phyloP scores from a whole-genome alignment of 2,329 filamentous ascomycete species.

The Cordyceps sp. region DNA sequence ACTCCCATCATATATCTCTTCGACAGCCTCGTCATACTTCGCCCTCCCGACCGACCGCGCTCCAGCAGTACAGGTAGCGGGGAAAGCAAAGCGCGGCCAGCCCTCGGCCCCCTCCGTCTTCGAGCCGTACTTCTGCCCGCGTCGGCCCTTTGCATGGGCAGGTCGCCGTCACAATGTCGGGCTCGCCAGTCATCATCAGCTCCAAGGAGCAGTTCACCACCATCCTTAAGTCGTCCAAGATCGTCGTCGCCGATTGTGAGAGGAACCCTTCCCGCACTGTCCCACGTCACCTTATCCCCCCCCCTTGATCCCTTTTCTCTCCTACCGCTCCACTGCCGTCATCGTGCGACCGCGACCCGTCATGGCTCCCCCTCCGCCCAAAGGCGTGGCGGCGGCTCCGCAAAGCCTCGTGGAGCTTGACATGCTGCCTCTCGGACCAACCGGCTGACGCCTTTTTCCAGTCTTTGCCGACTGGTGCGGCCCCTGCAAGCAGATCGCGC shows the following conservation, averaged over 20 bases:
- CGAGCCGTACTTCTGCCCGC: too few relatives aligned
- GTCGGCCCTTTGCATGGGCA: not conserved
- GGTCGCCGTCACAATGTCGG: slow-evolving; percentile 11
- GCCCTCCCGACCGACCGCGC: too few relatives aligned
- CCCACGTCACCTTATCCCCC: too few relatives aligned
- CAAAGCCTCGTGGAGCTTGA: not conserved
- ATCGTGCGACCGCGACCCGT: not conserved
- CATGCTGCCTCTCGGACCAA: slow-evolving; percentile 1
- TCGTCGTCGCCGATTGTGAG: slow-evolving; percentile 85
- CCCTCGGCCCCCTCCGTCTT: too few relatives aligned
- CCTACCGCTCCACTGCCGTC: too few relatives aligned
- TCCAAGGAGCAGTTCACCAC: slow-evolving; percentile 47
- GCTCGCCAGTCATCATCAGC: slow-evolving; percentile 15
- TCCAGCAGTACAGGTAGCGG: too few relatives aligned
- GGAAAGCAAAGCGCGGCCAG: too few relatives aligned
- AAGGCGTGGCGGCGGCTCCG: not conserved
- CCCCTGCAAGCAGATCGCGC: slow-evolving; percentile 71
- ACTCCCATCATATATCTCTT: too few relatives aligned
- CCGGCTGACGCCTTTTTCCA: slow-evolving; percentile 18
- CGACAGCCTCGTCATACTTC: too few relatives aligned
- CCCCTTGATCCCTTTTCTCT: too few relatives aligned
- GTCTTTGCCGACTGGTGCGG: slow-evolving; percentile 81
- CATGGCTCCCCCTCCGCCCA: not conserved
- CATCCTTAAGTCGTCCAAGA: slow-evolving; percentile 52
- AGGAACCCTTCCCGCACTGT: too few relatives aligned